Conservation (phyloP, 371 early-diverging fungal species). For the Mucor mucedo region DNA sequence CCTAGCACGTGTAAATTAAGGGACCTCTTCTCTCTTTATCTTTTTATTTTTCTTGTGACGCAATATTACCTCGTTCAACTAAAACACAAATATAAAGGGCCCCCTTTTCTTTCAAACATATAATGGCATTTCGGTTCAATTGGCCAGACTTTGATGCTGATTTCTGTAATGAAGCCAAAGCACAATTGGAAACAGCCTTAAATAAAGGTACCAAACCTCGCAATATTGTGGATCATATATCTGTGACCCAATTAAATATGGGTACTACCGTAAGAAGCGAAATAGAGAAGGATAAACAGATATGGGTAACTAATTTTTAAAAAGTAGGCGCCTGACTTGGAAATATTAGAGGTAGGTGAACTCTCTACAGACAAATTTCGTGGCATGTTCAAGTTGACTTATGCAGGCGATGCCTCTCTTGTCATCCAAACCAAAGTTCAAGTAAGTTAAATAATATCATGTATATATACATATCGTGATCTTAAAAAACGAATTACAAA, state of each 20-base stretch:
- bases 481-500: too few relatives aligned
- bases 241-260: slow-evolving; percentile 90
- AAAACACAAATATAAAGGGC: too few relatives aligned
- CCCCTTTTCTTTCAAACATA: too few relatives aligned
- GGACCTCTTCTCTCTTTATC: too few relatives aligned
- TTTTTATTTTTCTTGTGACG: not conserved
- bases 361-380: slow-evolving; percentile 90
- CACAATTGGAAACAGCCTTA: slow-evolving; percentile 86
- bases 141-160: slow-evolving; percentile 90
- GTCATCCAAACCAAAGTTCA: slow-evolving; percentile 94
- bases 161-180: slow-evolving; percentile 82
- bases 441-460: slow-evolving; percentile 13
- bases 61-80: not conserved
- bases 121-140: slow-evolving; percentile 95
- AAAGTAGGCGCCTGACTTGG: slow-evolving; percentile 90
- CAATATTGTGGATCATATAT: slow-evolving; percentile 90
- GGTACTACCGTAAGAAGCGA: slow-evolving; percentile 80
- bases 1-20: too few relatives aligned
- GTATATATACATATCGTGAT: too few relatives aligned
- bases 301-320: not conserved
- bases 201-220: slow-evolving; percentile 92
- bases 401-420: slow-evolving; percentile 92
- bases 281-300: not conserved
- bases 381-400: slow-evolving; percentile 93
- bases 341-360: slow-evolving; percentile 96